A percentile compares a stretch with the other conserved stretches of the same genome.
phyloP scores from a whole-genome alignment of 306 rosid genomes.

The Cucurbita pepo region DNA sequence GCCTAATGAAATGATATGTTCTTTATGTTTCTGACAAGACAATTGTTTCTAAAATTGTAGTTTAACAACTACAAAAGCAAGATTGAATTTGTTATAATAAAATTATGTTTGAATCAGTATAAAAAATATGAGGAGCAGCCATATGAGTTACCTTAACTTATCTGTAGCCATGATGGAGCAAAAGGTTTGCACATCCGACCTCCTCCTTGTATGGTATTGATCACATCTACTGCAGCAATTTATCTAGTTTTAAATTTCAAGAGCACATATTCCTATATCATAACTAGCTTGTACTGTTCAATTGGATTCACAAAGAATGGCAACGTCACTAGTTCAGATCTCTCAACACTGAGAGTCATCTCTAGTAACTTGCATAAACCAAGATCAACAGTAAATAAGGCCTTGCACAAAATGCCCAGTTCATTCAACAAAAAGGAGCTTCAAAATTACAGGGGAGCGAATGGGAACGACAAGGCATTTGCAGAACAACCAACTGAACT shows the following conservation, averaged over 20 bases:
- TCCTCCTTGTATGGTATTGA: not conserved
- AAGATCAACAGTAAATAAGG: not conserved
- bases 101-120: too few species aligned
- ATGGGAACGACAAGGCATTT: not conserved
- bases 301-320: not conserved
- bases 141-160: not conserved
- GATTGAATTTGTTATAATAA: too few species aligned
- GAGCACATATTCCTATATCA: not conserved
- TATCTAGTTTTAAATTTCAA: not conserved
- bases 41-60: not conserved
- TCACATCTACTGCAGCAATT: not conserved
- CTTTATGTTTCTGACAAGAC: not conserved
- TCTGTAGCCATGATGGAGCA: not conserved
- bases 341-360: not conserved
- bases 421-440: not conserved
- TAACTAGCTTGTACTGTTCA: not conserved
- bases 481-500: not conserved
- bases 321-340: not conserved
- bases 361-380: not conserved
- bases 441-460: not conserved
- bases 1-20: not conserved
- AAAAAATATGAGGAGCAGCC: not conserved
- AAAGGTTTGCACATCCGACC: not conserved
- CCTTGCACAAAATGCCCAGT: slow-evolving; percentile 3
- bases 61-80: too few species aligned